Conservation (phyloP, 148 eudicot genomes). For the Cornus kousa region DNA sequence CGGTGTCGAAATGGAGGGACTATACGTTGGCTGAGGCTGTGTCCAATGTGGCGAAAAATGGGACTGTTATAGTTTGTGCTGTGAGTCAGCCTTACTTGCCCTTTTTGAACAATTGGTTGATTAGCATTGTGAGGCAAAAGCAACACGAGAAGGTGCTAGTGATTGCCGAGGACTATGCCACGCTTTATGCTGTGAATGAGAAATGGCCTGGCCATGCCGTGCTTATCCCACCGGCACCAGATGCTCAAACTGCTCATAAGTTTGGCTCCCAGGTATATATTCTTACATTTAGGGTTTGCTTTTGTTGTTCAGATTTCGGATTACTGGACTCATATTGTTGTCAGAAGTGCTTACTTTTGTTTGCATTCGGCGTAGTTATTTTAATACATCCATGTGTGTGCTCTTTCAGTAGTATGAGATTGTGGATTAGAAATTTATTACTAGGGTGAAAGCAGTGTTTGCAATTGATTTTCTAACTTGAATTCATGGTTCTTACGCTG, state of each 20-base stretch:
- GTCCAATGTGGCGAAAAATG: slow-evolving; percentile 54
- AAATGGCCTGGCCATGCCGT: slow-evolving; percentile 99
- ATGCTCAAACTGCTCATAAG: slow-evolving; percentile 71
- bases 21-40: slow-evolving; percentile 82
- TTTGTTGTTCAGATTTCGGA: neutral
- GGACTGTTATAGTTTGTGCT: slow-evolving; percentile 78
- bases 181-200: slow-evolving; percentile 71
- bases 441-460: neutral
- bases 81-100: slow-evolving; percentile 88
- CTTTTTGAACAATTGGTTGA: slow-evolving; percentile 91
- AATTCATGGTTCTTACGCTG: neutral
- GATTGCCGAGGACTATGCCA: slow-evolving; percentile 87
- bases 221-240: slow-evolving; percentile 78
- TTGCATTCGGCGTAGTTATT: neutral
- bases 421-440: neutral
- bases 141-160: slow-evolving; percentile 84
- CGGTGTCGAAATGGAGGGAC: slow-evolving; percentile 57
- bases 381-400: too few relatives aligned
- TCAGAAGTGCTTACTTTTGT: neutral
- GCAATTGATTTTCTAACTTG: neutral
- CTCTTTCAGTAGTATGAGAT: neutral
- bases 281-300: neutral
- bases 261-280: slow-evolving; percentile 88
- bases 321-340: neutral
- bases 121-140: slow-evolving; percentile 64